Evolutionary conservation across 805 yeast genomes (phyloP), one percentile per base, ranked within the genome.

Genomic region (Tetrapisispora pingtungensis): DNA sequence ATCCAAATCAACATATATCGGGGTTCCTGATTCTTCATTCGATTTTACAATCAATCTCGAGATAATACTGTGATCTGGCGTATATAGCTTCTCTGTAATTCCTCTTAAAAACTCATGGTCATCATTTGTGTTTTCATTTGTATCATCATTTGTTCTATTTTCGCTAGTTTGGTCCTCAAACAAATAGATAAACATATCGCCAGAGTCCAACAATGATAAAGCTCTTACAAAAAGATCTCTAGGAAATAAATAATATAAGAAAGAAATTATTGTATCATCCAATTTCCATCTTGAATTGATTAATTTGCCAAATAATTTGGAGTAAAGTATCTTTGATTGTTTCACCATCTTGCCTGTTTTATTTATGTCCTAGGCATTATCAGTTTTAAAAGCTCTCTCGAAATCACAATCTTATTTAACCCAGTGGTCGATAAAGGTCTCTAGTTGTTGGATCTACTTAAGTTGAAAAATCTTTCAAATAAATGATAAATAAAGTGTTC

Each of bases 191-290:
- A 64, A 60, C 61, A 62, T 55, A 40, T 61, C 56, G 28, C 47
- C 47, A 4, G 67, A 59, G 18, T 64, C 68, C 13, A 64, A 36
- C 15, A 64, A 44, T 0, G 68, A 64, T 13, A 64, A 42, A 5
- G 66, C 66, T 34, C 58, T 51, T 10, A 64, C 55, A 40, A 61
- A 61, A 15, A 61, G 44, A 15, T 62, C 66, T 33, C 57, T 43
- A 1, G 66, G 65, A 33, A 59, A 60, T 43, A 61, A 43, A 40
- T 58, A 61, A 40, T 58, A 56, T 10, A 63, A 45, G 26, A 63
- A 64, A 4, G 62, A 55, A 7, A 57, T 53, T 15, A 61, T 53
- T 2, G 57, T 53, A 18, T 56, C 59, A 42, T 64, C 56, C 41
- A 64, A 42, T 27, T 51, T 52, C 10, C 49, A 57, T 26, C 56